Base-by-base conservation (phyloP, 1,284 basidiomycete genomes). In the Amylostereum areolatum region DNA sequence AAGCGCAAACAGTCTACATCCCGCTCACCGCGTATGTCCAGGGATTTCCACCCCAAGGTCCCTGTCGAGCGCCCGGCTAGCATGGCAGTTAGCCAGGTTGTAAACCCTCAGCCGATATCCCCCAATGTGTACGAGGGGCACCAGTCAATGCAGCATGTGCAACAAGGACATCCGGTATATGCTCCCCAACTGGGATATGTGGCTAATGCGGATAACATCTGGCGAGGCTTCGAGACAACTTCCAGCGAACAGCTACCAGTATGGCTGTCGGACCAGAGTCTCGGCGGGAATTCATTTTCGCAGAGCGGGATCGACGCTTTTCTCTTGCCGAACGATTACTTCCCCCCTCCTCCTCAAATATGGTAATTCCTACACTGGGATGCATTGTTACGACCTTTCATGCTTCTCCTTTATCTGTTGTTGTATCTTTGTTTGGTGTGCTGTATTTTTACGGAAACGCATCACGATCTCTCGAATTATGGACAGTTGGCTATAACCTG, bases 261-360 rank as follows among this genome's bases (percentile, higher is more conserved):
- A 27, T 90, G 87, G 87, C 80, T 89, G 41, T 85, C 86, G 35
- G 88, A 90, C 61, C 83, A 87, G 63, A 87, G 77, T 53, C 66
- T 90, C 2, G 87, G 87, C 39, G 87, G 86, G 46, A 77, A 71
- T 54, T 77, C 81, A 5, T 84, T 90, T 64, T 76, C 80, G 27
- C 86, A 89, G 63, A 77, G 85, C 58, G 88, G 89, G 51, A 87
- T 91, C 71, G 85, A 91, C 60, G 86, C 88, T 11, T 90, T 89
- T 67, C 70, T 91, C 47, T 72, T 91, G 40, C 89, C 89, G 12
- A 66, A 70, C 35, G 83, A 89, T 60, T 89, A 85, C 57, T 71
- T 88, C 41, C 81, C 82, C 2, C 71, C 80, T 50, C 73, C 78
- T 28, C 75, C 80, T 40, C 85, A 86, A 62, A 89, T 89, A 50